Percentiles rank a stretch among this genome's conserved stretches.
Conservation (phyloP, 2,329 filamentous ascomycete species). For the Shiraia sp. region DNA sequence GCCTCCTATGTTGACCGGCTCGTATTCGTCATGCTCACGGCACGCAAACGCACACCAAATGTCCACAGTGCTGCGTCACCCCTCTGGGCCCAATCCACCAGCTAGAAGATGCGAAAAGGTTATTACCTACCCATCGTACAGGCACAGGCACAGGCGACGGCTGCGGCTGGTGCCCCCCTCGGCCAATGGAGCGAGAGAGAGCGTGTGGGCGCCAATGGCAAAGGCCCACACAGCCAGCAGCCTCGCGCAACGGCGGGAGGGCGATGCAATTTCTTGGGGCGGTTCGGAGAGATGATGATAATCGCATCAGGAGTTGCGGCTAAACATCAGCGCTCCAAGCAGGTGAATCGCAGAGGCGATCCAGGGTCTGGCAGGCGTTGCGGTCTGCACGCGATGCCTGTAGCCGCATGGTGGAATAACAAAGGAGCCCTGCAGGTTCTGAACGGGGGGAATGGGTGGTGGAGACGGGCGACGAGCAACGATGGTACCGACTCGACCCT, state of each 20-base stretch:
- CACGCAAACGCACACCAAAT: no score
- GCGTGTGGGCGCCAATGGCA: no score
- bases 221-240: no score
- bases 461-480: not conserved
- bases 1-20: not conserved
- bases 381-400: constrained; percentile 11
- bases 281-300: constrained; percentile 1
- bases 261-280: no score
- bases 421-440: no score
- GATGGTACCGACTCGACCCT: not conserved
- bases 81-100: not conserved
- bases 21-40: constrained; percentile 9
- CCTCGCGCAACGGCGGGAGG: no score
- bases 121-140: no score
- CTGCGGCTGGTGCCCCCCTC: no score
- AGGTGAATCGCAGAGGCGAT: constrained; percentile 3
- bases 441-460: no score
- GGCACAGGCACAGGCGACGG: no score
- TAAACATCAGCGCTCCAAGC: not conserved
- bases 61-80: no score
- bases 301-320: not conserved
- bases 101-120: not conserved
- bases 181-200: no score
- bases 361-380: constrained; percentile 4
- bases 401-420: constrained; percentile 8